Percentiles rank a stretch among this genome's conserved stretches.
Conservation (phyloP, 2,329 filamentous ascomycete genomes). For the Aspergillus jensenii region DNA sequence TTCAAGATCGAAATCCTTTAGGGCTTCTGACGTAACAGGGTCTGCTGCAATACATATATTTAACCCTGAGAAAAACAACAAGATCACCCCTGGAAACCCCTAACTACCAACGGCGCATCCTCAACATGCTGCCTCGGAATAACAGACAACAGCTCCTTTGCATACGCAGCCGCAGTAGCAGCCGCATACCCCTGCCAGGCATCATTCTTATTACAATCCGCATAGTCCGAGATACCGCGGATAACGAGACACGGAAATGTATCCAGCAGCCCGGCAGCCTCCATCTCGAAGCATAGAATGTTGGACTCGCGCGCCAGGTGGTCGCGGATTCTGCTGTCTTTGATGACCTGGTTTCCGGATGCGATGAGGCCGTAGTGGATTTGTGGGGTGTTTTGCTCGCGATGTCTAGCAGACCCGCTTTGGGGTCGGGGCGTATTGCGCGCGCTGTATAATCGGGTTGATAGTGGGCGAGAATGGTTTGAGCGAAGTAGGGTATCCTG, state of each 20-base stretch:
- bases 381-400: not conserved
- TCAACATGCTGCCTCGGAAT: too few species aligned
- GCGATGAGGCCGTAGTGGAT: slow-evolving; percentile 9
- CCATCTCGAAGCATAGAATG: not conserved
- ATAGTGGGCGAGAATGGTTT: too few species aligned
- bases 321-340: slow-evolving; percentile 3
- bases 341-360: slow-evolving; percentile 12
- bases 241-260: not conserved
- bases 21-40: too few species aligned
- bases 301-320: not conserved
- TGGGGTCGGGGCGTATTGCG: too few species aligned
- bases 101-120: too few species aligned
- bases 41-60: too few species aligned
- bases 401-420: not conserved
- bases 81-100: too few species aligned
- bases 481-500: too few species aligned
- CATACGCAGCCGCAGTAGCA: not conserved
- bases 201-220: not conserved
- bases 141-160: not conserved
- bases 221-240: not conserved
- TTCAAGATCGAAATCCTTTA: too few species aligned
- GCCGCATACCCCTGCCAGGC: not conserved
- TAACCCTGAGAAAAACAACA: fast-evolving
- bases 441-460: too few species aligned
- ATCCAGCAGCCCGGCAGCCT: not conserved